phyloP scores from a whole-genome alignment of 148 eudicot species.

The Mesembryanthemum crystallinum region DNA sequence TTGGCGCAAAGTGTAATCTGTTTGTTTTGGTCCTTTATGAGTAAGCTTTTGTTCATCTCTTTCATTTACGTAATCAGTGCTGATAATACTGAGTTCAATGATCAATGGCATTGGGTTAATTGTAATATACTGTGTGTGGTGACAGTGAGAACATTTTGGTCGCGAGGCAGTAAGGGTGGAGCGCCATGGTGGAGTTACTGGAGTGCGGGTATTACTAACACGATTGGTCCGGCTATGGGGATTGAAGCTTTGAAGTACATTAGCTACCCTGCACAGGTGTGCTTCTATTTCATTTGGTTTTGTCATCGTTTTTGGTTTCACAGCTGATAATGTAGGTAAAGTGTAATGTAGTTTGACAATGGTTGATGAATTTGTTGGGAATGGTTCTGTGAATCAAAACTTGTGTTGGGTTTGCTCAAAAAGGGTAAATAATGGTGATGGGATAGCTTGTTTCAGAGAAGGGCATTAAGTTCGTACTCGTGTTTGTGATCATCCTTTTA shows the following conservation, averaged over 20 bases:
- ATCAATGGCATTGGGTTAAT: neutral
- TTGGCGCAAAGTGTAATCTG: conserved; percentile 89
- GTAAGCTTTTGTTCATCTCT: conserved; percentile 45
- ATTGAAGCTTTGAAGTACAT: conserved; percentile 94
- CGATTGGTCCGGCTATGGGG: conserved; percentile 99
- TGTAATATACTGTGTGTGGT: neutral
- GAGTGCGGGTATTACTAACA: conserved; percentile 98
- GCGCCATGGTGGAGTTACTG: conserved; percentile 99
- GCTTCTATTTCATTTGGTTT: neutral
- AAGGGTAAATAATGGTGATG: too few relatives aligned
- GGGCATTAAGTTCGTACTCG: neutral
- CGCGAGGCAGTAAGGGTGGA: conserved; percentile 58
- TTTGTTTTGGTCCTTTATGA: conserved; percentile 83
- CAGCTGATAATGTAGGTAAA: neutral
- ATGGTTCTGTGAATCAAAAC: too few relatives aligned
- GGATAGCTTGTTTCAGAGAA: neutral
- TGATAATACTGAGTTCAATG: neutral
- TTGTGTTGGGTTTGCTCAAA: too few relatives aligned
- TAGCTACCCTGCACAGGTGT: conserved; percentile 93
- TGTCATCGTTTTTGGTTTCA: conserved; percentile 1
- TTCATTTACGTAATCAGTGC: neutral
- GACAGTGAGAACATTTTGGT: conserved; percentile 82
- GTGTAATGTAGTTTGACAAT: neutral
- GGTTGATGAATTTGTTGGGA: neutral
- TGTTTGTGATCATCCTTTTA: neutral